These are phyloP conservation scores for Zizania palustris DNA, from an alignment of 202 grass and related monocot species.

Conservation along the genomic window DNA sequence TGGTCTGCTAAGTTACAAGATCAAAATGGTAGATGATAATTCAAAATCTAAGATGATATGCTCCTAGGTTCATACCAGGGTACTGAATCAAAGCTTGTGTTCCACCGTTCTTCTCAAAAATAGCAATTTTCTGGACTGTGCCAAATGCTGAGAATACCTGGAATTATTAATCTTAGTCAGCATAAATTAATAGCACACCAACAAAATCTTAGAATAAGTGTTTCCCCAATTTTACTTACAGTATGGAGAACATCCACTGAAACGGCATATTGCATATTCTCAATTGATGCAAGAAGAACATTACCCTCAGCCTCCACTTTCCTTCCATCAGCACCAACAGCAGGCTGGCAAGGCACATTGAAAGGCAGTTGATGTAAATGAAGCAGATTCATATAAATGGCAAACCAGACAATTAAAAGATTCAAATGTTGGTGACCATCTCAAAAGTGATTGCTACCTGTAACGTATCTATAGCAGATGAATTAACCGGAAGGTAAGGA, in stretches of 20 bases:
- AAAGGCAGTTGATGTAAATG: conserved; percentile 8
- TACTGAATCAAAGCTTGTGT: conserved; percentile 86
- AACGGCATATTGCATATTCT: conserved; percentile 86
- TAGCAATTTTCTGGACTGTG: conserved; percentile 75
- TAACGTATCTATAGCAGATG: conserved; percentile 70
- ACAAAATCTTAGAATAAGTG: conserved; percentile 1
- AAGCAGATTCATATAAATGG: conserved; percentile 20
- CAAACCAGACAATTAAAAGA: conserved; percentile 27
- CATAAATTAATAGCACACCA: conserved; percentile 8
- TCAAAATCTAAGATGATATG: not conserved
- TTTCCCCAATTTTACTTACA: conserved; percentile 43
- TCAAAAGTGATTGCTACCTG: conserved; percentile 54
- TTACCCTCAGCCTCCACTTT: conserved; percentile 76
- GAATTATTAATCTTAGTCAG: conserved; percentile 35
- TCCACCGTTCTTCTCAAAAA: conserved; percentile 83
- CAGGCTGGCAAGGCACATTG: conserved; percentile 48
- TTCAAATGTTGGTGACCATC: conserved; percentile 1
- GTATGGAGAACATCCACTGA: conserved; percentile 88
- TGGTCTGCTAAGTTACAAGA: not conserved
- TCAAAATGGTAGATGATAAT: not conserved
- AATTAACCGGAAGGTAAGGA: conserved; percentile 84
- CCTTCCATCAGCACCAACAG: conserved; percentile 69
- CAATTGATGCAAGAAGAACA: conserved; percentile 78
- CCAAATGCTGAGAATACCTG: conserved; percentile 83
- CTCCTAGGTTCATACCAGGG: conserved; percentile 50